Percentiles rank a stretch among this genome's conserved stretches.
These are phyloP conservation scores for Suillus cothurnatus DNA, from an alignment of 768 basidiomycete species.

Conservation along the genomic window DNA sequence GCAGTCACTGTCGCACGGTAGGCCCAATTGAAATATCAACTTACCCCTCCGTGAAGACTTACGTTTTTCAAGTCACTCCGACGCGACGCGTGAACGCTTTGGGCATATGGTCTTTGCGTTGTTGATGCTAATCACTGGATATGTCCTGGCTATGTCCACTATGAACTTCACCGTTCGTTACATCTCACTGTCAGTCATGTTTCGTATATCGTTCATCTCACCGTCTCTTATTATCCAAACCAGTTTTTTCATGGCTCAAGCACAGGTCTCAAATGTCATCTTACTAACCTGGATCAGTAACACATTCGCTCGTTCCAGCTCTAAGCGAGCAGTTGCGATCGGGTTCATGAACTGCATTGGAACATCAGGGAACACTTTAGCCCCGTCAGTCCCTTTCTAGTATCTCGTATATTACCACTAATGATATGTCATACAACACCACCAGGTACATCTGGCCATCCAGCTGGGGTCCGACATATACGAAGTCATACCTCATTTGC, in stretches of 20 bases:
- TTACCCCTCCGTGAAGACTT: constrained; percentile 2
- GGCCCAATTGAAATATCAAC: neutral
- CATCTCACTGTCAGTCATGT: constrained; percentile 46
- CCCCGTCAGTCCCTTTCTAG: constrained; percentile 12
- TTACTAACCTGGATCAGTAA: constrained; percentile 52
- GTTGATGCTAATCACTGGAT: constrained; percentile 60
- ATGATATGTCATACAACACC: neutral
- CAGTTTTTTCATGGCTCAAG: constrained; percentile 74
- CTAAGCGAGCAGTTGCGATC: constrained; percentile 59
- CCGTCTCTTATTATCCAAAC: neutral
- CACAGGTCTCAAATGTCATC: constrained; percentile 66
- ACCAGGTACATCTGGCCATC: constrained; percentile 62
- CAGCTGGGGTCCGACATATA: constrained; percentile 68
- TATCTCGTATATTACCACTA: constrained; percentile 3
- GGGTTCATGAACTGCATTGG: constrained; percentile 13
- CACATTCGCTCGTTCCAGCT: constrained; percentile 69
- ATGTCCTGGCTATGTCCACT: constrained; percentile 60
- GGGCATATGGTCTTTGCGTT: constrained; percentile 61
- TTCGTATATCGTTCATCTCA: neutral
- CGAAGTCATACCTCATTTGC: constrained; percentile 69
- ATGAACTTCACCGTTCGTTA: constrained; percentile 63
- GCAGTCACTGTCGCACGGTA: constrained; percentile 28
- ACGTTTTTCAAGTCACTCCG: constrained; percentile 56
- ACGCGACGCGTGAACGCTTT: constrained; percentile 66
- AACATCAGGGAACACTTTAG: constrained; percentile 8